phyloP scores from a whole-genome alignment of 192 early-diverging fungal species.

The Umbelopsis sp. region DNA sequence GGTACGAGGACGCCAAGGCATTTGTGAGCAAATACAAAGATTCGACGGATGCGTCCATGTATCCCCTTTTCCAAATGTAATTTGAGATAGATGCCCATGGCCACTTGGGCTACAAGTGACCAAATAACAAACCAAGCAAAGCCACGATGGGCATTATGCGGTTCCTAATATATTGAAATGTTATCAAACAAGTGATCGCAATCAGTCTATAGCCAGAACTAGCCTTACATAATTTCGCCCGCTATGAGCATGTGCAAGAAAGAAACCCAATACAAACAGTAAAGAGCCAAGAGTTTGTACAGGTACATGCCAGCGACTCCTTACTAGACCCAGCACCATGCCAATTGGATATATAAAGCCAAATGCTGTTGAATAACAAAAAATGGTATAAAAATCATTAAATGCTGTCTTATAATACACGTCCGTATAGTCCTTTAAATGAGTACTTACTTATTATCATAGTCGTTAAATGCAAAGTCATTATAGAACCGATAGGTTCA shows the following conservation, averaged over 20 bases:
- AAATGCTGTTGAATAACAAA: constrained; percentile 24
- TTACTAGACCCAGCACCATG: constrained; percentile 59
- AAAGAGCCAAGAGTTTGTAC: constrained; percentile 54
- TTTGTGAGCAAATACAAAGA: constrained; percentile 53
- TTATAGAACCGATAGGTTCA: constrained; percentile 38
- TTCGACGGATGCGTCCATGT: constrained; percentile 54
- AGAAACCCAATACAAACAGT: constrained; percentile 53
- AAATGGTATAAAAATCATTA: background rate
- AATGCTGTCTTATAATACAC: too few relatives aligned
- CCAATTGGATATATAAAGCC: constrained; percentile 45
- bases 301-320: constrained; percentile 64
- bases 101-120: constrained; percentile 53
- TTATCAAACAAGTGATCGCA: background rate
- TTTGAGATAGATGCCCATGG: constrained; percentile 61
- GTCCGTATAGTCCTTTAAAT: background rate
- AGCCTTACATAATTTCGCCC: constrained; percentile 59
- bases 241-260: constrained; percentile 63
- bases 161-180: constrained; percentile 27
- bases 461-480: constrained; percentile 34
- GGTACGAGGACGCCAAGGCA: constrained; percentile 52
- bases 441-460: constrained; percentile 35
- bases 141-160: constrained; percentile 63
- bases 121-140: constrained; percentile 65
- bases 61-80: constrained; percentile 59
- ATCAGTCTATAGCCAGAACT: background rate